Base-by-base conservation (phyloP, 2,329 filamentous ascomycete genomes). In the Pseudogymnoascus sp. region DNA sequence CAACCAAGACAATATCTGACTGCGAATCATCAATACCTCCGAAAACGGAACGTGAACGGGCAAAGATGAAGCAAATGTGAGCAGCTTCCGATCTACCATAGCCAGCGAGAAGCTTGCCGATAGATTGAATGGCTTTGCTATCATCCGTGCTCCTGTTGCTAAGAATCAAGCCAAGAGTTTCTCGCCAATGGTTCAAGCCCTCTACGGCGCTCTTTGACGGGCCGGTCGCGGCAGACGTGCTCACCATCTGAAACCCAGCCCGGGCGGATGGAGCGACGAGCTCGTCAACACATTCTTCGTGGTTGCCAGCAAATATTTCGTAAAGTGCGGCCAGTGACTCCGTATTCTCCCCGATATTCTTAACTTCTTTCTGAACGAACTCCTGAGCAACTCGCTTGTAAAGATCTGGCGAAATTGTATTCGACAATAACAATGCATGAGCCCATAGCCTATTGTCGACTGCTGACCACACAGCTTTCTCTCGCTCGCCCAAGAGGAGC, bases 361-460 rank as follows among this genome's bases (percentile, higher is more conserved):
- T 96, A 62, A 99, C 91, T 74, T 99, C 95, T 71, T 96, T 93
- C 68, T 92, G 89, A 16, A 99, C 89, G 71, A 99, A 99, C 71
- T 99, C 95, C 71, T 96, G 92, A 0, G 92, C 86, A 26, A 99
- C 93, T 72, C 96, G 90, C 74, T 92, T 96, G 84, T 96, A 98
- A 2, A 96, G 80, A 22, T 91, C 89, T 59, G 90, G 80, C 1
- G 91, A 95, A 6, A 96, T 74, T 0, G 86, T 87, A 65, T 86
- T 84, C 1, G 95, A 89, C 37, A 99, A 88, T 19, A 99, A 81
- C 83, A 99, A 89, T 2, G 95, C 96, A 74, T 99, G 96, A 2
- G 91, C 95, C 96, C 96, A 99, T 2, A 99, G 79, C 59, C 93
- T 86, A 74, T 93, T 92, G 74, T 99, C 95, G 33, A 92, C 93